Conservation (phyloP, 148 eudicot species). For the Heliosperma pusillum region DNA sequence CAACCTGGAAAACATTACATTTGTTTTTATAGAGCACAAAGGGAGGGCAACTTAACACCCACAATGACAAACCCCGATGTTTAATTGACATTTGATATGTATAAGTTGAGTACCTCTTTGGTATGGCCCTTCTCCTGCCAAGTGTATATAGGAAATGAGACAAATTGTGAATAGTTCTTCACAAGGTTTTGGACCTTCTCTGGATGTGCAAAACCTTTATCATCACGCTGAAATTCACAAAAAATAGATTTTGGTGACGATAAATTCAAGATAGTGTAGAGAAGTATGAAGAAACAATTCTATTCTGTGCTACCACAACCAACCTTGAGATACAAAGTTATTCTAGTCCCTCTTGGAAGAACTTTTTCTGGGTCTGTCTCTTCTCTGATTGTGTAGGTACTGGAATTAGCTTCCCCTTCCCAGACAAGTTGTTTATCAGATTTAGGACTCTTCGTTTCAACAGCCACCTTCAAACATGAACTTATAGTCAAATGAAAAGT, state of each 20-base stretch:
- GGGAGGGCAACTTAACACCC: neutral
- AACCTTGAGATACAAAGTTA: constrained; percentile 84
- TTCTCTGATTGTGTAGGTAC: constrained; percentile 80
- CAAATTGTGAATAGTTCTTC: constrained; percentile 95
- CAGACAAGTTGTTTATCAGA: constrained; percentile 94
- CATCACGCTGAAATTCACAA: constrained; percentile 53
- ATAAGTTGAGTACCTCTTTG: constrained; percentile 57
- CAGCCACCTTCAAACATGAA: constrained; percentile 54
- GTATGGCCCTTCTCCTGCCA: constrained; percentile 96
- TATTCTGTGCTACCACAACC: neutral
- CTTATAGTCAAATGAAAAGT: neutral
- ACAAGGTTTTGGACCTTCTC: constrained; percentile 85
- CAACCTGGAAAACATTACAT: constrained; percentile 52
- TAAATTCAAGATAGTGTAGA: neutral
- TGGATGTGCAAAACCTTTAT: constrained; percentile 88
- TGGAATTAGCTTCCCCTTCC: constrained; percentile 97
- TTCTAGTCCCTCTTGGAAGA: constrained; percentile 85
- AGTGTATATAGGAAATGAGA: constrained; percentile 93
- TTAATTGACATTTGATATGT: neutral
- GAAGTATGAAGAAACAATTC: neutral
- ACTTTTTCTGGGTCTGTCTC: constrained; percentile 88
- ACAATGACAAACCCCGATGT: neutral
- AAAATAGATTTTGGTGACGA: neutral
- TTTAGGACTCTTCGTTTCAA: constrained; percentile 86
- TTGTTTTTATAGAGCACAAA: neutral